Percentiles rank a stretch among this genome's conserved stretches.
phyloP scores from a whole-genome alignment of 495 filamentous ascomycete species.

The Massariosphaeria phaeospora region DNA sequence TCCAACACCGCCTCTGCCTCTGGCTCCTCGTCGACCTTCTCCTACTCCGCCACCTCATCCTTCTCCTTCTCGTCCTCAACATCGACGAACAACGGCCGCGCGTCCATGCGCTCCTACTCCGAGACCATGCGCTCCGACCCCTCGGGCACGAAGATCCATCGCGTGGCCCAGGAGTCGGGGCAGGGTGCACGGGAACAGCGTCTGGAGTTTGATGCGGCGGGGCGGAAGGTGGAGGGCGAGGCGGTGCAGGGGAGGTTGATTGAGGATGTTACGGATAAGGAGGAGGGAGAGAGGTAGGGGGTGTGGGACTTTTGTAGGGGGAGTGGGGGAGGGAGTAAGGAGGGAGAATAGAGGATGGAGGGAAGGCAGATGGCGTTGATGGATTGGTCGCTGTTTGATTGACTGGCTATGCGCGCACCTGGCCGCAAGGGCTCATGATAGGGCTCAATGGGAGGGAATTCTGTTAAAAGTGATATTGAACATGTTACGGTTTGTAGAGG shows the following conservation, averaged over 20 bases:
- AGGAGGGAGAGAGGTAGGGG: conserved; percentile 6
- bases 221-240: conserved; percentile 1
- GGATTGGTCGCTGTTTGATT: no score
- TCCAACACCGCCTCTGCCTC: background rate
- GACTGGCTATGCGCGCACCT: no score
- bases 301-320: no score
- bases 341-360: conserved; percentile 25
- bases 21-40: background rate
- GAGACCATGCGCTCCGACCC: conserved; percentile 9
- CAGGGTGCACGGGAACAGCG: conserved; percentile 11
- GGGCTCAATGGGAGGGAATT: no score
- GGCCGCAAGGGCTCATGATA: no score
- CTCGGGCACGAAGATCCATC: conserved; percentile 16
- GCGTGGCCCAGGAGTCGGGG: conserved; percentile 15
- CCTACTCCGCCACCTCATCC: conserved; percentile 10
- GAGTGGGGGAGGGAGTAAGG: conserved; percentile 13
- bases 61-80: conserved; percentile 3
- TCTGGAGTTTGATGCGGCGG: conserved; percentile 8
- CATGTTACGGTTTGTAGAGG: no score
- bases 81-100: conserved; percentile 5
- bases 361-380: no score
- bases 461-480: no score
- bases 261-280: conserved; percentile 28
- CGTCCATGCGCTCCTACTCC: background rate
- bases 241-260: background rate